Base-by-base conservation (phyloP, 768 basidiomycete species). In the Suillus alpinus region DNA sequence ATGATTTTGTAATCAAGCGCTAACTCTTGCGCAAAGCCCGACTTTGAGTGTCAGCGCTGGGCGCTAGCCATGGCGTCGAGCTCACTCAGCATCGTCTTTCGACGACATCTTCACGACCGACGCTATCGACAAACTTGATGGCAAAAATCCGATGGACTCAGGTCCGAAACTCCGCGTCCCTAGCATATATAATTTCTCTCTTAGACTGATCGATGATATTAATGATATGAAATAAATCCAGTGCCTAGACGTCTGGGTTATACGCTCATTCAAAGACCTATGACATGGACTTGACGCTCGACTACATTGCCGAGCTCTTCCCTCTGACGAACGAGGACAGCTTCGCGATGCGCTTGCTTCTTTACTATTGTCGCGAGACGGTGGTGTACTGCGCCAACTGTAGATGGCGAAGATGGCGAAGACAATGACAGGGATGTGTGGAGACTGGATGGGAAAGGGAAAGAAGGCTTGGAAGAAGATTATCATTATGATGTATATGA, bases 81-180 rank as follows among this genome's bases (percentile, higher is more conserved):
- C 31, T 31, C 31, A 31, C 6, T 6, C 31, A 31, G 31, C 73
- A 84, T 96, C 68, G 85, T 97, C 60, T 98, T 98, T n/a, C 69
- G 92, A 95, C 69, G 96, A 97, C 73, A 87, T 95, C 49, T 97
- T 98, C 77, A 88, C 84, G 12, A 89, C 96, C 67, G 83, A 84
- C 66, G 86, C 76, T 43, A 91, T 95, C 53, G 88, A 95, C 78
- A 87, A 86, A 74, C n/a, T n/a, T n/a, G 95, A 95, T 67, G 95
- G 96, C 51, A 96, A n/a, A n/a, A n/a, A n/a, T n/a, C 98, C 67
- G 96, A 99, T 76, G 80, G 95, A 87, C n/a, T n/a, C n/a, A n/a
- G 96, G 96, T 95, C 41, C 34, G 41, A 57, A 10, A 41, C 20
- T 20, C 47, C 51, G 10, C 10, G 31, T 41, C 23, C 2, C 14